phyloP scores from a whole-genome alignment of 805 yeast species.

The Candida stauntonica region DNA sequence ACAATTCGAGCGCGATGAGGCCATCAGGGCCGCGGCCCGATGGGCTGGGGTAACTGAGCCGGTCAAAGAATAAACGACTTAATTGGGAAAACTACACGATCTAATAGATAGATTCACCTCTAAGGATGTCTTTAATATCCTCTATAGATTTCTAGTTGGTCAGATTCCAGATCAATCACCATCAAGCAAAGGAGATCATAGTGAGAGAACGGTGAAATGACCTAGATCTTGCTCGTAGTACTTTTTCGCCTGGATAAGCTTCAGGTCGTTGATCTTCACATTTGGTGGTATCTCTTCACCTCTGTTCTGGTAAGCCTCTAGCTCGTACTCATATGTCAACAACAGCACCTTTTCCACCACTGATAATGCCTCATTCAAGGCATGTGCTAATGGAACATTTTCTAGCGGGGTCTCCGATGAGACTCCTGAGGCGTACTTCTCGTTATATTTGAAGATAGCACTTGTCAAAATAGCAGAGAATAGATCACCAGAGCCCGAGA shows the following conservation, averaged over 20 bases:
- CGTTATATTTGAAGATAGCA: slow-evolving; percentile 33
- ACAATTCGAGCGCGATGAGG: not conserved
- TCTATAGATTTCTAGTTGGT: too few relatives aligned
- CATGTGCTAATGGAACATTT: slow-evolving; percentile 23
- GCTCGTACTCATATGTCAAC: slow-evolving; percentile 32
- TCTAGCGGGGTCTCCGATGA: slow-evolving; percentile 5
- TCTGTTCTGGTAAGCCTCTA: slow-evolving; percentile 8
- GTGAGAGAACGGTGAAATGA: not conserved
- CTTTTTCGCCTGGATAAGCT: slow-evolving; percentile 39
- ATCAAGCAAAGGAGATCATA: too few relatives aligned
- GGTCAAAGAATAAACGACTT: too few relatives aligned
- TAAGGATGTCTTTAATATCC: not conserved
- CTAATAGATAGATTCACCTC: not conserved
- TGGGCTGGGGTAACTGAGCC: too few relatives aligned
- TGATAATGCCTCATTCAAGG: slow-evolving; percentile 38
- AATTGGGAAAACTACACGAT: not conserved
- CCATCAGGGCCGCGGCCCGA: too few relatives aligned
- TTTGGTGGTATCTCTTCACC: slow-evolving; percentile 19
- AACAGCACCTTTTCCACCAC: slow-evolving; percentile 39
- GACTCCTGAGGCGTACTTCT: slow-evolving; percentile 7
- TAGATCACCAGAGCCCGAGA: slow-evolving; percentile 74
- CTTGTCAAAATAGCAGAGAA: slow-evolving; percentile 61
- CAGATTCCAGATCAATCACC: too few relatives aligned
- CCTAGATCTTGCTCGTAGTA: slow-evolving; percentile 21
- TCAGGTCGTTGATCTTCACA: slow-evolving; percentile 37